phyloP scores from a whole-genome alignment of 768 basidiomycete species.

The Russula brevipes region DNA sequence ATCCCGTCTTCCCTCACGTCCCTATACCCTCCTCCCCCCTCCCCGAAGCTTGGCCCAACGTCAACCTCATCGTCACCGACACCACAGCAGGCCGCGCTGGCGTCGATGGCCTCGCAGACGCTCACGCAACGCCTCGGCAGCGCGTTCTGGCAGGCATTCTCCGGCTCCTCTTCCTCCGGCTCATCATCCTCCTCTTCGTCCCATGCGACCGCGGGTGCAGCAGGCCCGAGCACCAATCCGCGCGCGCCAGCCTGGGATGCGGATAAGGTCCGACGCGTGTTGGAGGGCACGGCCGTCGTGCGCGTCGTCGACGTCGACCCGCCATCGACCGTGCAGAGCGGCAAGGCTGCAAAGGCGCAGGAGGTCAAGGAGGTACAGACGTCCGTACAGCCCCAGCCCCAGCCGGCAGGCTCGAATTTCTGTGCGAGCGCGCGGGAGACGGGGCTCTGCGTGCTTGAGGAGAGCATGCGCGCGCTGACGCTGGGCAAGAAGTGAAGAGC shows the following conservation, averaged over 20 bases:
- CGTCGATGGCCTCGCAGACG: slow-evolving; percentile 75
- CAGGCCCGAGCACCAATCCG: background rate
- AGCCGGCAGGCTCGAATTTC: slow-evolving; percentile 14
- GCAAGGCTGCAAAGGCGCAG: background rate
- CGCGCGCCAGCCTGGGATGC: slow-evolving; percentile 42
- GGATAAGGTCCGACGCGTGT: slow-evolving; percentile 74
- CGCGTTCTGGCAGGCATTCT: slow-evolving; percentile 88
- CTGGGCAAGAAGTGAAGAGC: slow-evolving; percentile 42
- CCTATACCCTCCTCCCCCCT: slow-evolving; percentile 43
- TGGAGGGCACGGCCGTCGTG: slow-evolving; percentile 80
- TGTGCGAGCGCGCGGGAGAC: slow-evolving; percentile 18
- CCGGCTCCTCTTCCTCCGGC: slow-evolving; percentile 26
- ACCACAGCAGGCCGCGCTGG: slow-evolving; percentile 49
- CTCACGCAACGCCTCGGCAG: slow-evolving; percentile 61
- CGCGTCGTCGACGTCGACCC: slow-evolving; percentile 71
- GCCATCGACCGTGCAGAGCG: background rate
- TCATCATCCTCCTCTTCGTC: slow-evolving; percentile 11
- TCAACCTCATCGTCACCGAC: slow-evolving; percentile 32
- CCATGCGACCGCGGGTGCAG: background rate
- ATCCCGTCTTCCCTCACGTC: background rate
- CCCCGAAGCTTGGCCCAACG: slow-evolving; percentile 35
- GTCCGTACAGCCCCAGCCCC: background rate
- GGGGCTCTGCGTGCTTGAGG: slow-evolving; percentile 41
- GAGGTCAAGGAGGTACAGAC: slow-evolving; percentile 1
- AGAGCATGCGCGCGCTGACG: slow-evolving; percentile 64